Conservation (phyloP, 148 eudicot species). For the Beta vulgaris region DNA sequence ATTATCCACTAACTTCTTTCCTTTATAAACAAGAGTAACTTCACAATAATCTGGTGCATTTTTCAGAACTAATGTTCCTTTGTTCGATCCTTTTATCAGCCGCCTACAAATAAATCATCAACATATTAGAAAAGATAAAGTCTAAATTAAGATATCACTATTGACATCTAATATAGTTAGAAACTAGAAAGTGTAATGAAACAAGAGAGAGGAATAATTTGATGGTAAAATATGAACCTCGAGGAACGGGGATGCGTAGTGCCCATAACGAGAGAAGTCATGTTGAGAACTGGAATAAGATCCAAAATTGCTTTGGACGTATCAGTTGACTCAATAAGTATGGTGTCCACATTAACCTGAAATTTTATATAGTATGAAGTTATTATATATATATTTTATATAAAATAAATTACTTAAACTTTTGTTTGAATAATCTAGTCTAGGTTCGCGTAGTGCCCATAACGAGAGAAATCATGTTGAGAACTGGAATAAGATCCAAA, state of each 20-base stretch:
- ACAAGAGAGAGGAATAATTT: not conserved
- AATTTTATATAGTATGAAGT: not conserved
- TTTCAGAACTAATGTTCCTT: slow-evolving; percentile 44
- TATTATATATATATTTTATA: not conserved
- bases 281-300: slow-evolving; percentile 53
- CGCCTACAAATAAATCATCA: slow-evolving; percentile 23
- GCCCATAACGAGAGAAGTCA: slow-evolving; percentile 58
- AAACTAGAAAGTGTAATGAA: too few species aligned
- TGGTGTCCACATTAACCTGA: slow-evolving; percentile 56
- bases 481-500: slow-evolving; percentile 56
- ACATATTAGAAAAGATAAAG: too few species aligned
- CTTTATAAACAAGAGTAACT: slow-evolving; percentile 39
- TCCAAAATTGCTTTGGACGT: slow-evolving; percentile 53
- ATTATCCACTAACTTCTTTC: slow-evolving; percentile 34
- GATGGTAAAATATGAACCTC: slow-evolving; percentile 26
- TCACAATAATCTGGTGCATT: slow-evolving; percentile 54
- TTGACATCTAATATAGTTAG: too few species aligned
- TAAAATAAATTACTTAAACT: not conserved
- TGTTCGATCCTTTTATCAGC: slow-evolving; percentile 39
- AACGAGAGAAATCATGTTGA: slow-evolving; percentile 50
- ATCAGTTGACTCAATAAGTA: slow-evolving; percentile 59
- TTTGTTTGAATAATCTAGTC: too few species aligned
- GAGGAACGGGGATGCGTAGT: slow-evolving; percentile 39
- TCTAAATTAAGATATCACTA: too few species aligned
- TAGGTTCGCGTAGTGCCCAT: slow-evolving; percentile 62